A percentile compares a stretch with the other conserved stretches of the same genome.
phyloP scores from a whole-genome alignment of 2,329 filamentous ascomycete genomes.

The Fusarium sp. region DNA sequence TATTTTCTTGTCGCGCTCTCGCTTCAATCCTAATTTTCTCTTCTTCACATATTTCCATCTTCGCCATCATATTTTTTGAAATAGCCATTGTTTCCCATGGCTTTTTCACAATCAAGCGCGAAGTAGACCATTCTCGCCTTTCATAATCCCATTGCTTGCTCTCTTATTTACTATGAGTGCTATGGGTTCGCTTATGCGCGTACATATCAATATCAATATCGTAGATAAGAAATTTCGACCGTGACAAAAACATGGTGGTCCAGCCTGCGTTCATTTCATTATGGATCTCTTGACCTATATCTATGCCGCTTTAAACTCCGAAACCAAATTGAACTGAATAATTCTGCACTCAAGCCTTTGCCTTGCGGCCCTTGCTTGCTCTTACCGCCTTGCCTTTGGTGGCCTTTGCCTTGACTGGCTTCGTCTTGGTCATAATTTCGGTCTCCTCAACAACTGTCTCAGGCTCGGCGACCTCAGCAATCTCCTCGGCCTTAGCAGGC shows the following conservation, averaged over 20 bases:
- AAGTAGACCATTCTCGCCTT: constrained; percentile 66
- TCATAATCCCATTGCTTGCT: constrained; percentile 68
- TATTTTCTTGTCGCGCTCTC: constrained; percentile 15
- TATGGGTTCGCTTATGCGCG: constrained; percentile 70
- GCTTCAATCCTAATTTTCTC: constrained; percentile 33
- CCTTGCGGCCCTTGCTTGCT: constrained; percentile 48
- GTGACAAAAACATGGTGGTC: constrained; percentile 33
- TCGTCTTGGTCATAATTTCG: constrained; percentile 41
- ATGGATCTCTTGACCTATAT: constrained; percentile 40
- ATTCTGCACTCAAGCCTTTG: constrained; percentile 49
- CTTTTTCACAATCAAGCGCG: constrained; percentile 57
- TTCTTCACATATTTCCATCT: constrained; percentile 58
- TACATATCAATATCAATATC: constrained; percentile 52
- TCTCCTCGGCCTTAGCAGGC: constrained; percentile 35
- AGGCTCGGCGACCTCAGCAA: constrained; percentile 36
- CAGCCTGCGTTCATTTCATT: constrained; percentile 43
- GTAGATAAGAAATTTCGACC: constrained; percentile 12
- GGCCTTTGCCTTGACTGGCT: constrained; percentile 48
- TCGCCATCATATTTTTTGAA: constrained; percentile 51
- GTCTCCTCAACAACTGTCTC: constrained; percentile 39
- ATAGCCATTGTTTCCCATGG: constrained; percentile 48
- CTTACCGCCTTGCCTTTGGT: constrained; percentile 39
- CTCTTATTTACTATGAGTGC: constrained; percentile 54
- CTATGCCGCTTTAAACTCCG: constrained; percentile 43
- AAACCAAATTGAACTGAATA: constrained; percentile 32